These are phyloP conservation scores for Hemileccinum rubropunctum DNA, from an alignment of 768 basidiomycete species.

Conservation along the genomic window DNA sequence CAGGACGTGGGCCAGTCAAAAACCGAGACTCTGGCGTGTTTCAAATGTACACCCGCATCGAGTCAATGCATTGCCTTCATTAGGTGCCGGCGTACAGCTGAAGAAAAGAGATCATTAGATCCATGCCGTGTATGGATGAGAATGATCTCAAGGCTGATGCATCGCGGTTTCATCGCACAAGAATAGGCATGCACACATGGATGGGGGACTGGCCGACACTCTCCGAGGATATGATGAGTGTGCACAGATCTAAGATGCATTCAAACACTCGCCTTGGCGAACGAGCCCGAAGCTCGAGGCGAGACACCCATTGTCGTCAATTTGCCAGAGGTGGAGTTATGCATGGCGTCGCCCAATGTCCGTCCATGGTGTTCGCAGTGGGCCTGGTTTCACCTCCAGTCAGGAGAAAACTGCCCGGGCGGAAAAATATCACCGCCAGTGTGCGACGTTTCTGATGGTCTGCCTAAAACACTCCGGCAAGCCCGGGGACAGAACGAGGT, in stretches of 20 bases:
- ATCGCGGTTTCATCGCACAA: not conserved
- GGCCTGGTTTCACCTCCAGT: not conserved
- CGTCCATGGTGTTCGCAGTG: not conserved
- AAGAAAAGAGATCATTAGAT: not conserved
- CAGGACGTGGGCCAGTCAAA: not conserved
- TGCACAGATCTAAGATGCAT: no score
- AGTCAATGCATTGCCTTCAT: not conserved
- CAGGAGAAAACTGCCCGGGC: not conserved
- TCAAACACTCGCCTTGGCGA: not conserved
- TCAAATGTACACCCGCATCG: not conserved
- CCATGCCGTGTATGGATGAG: not conserved
- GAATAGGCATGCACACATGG: conserved; percentile 1
- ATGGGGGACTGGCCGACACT: not conserved
- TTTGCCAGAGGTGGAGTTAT: not conserved
- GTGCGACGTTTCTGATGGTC: not conserved
- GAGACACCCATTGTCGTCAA: not conserved
- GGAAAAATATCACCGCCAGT: conserved; percentile 1
- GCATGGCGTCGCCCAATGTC: not conserved
- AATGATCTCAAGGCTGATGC: not conserved
- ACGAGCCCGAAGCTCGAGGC: not conserved
- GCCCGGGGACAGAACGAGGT: not conserved
- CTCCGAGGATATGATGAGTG: no score
- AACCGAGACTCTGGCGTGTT: not conserved
- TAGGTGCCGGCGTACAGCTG: not conserved
- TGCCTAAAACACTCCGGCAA: not conserved